phyloP scores from a whole-genome alignment of 2,329 filamentous ascomycete species.

The Aspergillus sergii region DNA sequence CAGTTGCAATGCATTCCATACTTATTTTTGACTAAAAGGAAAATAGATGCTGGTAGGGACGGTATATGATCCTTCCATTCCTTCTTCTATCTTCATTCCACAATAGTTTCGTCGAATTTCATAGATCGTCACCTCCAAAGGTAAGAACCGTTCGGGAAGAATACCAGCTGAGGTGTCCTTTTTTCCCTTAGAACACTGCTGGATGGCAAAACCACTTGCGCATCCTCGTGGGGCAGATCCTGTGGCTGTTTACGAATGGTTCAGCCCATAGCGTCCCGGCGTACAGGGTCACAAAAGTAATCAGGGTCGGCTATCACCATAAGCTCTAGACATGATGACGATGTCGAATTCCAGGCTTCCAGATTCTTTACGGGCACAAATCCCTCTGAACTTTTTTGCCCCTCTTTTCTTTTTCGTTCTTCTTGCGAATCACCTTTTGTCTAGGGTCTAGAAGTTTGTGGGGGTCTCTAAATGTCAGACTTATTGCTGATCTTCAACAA shows the following conservation, averaged over 20 bases:
- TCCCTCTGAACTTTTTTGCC: not conserved
- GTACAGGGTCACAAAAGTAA: constrained; percentile 15
- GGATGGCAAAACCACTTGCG: constrained; percentile 25
- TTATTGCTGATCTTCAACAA: not conserved
- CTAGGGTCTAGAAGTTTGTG: not conserved
- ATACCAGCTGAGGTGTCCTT: constrained; percentile 3
- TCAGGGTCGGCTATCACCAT: not conserved
- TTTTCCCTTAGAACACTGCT: not conserved
- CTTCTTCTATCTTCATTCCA: not conserved
- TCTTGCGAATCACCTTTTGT: not conserved
- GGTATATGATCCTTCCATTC: not conserved
- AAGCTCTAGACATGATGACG: constrained; percentile 2
- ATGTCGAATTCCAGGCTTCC: constrained; percentile 4
- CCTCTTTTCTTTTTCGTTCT: not conserved
- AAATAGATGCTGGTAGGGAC: not conserved
- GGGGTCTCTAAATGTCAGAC: not conserved
- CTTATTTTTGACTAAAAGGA: not conserved
- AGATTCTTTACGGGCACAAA: constrained; percentile 3
- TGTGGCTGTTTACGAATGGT: constrained; percentile 16
- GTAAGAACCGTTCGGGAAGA: not conserved
- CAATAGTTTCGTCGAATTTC: no score
- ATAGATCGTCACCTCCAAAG: not conserved
- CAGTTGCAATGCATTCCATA: not conserved
- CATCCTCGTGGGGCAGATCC: constrained; percentile 28
- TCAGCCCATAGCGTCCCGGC: constrained; percentile 20